Evolutionary conservation across 768 basidiomycete genomes (phyloP).

Genomic region (Trametes maxima): DNA sequence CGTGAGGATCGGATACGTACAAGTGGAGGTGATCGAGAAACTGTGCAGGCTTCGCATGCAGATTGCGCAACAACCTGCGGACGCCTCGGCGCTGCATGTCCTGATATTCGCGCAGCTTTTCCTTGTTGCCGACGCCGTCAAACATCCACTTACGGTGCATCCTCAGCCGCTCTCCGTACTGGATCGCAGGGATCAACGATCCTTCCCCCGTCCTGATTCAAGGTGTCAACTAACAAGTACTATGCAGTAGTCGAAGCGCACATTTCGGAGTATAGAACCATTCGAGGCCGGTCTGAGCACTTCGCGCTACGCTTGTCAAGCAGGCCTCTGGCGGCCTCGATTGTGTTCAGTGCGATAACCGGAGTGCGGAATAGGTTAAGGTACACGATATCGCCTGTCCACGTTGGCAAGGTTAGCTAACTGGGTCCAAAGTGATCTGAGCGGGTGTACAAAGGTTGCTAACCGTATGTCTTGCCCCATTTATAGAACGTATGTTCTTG

Average conservation of each 20-base stretch:
- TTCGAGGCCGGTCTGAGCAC: slow-evolving; percentile 31
- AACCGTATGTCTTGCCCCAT: no score
- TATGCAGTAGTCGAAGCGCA: slow-evolving; percentile 13
- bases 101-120: slow-evolving; percentile 15
- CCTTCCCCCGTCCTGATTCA: slow-evolving; percentile 27
- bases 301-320: slow-evolving; percentile 34
- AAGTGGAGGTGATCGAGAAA: slow-evolving; percentile 23
- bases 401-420: no score
- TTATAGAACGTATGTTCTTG: no score
- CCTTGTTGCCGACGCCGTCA: slow-evolving; percentile 22
- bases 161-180: slow-evolving; percentile 27
- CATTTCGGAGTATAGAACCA: slow-evolving; percentile 30
- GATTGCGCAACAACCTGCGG: slow-evolving; percentile 13
- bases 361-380: no score
- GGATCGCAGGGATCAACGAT: slow-evolving; percentile 21
- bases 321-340: slow-evolving; percentile 28
- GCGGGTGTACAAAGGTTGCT: no score
- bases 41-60: slow-evolving; percentile 16
- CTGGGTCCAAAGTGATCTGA: no score
- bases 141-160: slow-evolving; percentile 28
- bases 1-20: slow-evolving; percentile 1
- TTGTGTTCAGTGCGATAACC: slow-evolving; percentile 28
- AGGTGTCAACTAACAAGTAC: neutral
- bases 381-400: no score
- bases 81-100: slow-evolving; percentile 24